These are phyloP conservation scores for Lentinus tigrinus DNA, from an alignment of 768 basidiomycete genomes.

Conservation along the genomic window DNA sequence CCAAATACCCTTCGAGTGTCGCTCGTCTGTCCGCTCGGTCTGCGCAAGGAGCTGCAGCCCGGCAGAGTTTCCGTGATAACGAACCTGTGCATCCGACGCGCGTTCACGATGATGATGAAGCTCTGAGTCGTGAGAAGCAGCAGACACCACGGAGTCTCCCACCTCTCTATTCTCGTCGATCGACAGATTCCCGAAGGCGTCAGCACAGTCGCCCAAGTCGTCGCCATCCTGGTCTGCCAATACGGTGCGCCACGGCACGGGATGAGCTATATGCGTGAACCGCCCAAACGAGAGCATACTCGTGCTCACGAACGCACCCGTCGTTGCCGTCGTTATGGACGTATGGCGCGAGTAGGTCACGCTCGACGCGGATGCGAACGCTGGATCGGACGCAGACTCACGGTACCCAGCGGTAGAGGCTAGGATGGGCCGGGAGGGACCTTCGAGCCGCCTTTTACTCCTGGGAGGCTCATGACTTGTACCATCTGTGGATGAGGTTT, in stretches of 20 bases:
- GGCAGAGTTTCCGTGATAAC: conserved; percentile 78
- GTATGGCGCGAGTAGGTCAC: neutral
- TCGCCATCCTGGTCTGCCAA: conserved; percentile 17
- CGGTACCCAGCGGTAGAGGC: neutral
- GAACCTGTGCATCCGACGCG: conserved; percentile 46
- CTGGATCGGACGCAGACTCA: too few species aligned
- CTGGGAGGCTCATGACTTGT: conserved; percentile 30
- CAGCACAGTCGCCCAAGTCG: conserved; percentile 40
- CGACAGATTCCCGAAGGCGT: conserved; percentile 68
- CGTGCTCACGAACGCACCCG: too few species aligned
- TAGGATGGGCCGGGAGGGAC: neutral
- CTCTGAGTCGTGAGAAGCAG: neutral
- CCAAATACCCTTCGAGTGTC: conserved; percentile 46
- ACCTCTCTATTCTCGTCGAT: conserved; percentile 79
- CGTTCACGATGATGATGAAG: conserved; percentile 6
- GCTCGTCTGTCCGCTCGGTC: conserved; percentile 67
- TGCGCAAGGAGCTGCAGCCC: conserved; percentile 71
- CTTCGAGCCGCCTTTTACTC: conserved; percentile 49
- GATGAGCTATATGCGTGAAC: too few species aligned
- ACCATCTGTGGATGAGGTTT: neutral
- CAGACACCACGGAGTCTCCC: conserved; percentile 2
- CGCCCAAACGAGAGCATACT: too few species aligned
- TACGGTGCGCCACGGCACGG: neutral
- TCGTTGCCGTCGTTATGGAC: too few species aligned
- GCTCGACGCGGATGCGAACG: neutral